phyloP scores from a whole-genome alignment of 805 yeast species.

The Cyberlindnera euphorbiae region DNA sequence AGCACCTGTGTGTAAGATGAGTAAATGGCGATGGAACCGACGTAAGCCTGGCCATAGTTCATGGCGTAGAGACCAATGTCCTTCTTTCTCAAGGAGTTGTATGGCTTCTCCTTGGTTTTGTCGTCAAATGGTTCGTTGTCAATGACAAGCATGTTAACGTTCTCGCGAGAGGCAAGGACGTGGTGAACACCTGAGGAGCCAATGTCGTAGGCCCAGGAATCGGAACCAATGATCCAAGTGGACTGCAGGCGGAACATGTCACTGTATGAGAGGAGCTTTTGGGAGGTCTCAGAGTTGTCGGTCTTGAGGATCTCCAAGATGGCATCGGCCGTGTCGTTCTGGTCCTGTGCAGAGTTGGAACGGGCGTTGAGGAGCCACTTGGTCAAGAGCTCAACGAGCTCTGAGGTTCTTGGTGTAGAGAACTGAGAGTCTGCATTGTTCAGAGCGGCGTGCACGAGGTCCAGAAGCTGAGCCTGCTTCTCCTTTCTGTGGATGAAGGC shows the following conservation, averaged over 20 bases:
- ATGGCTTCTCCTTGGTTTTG: conserved; percentile 27
- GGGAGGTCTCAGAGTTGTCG: conserved; percentile 38
- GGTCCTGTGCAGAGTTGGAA: conserved; percentile 21
- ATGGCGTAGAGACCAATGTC: conserved; percentile 92
- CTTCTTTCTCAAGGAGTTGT: conserved; percentile 60
- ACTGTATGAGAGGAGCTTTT: conserved; percentile 41
- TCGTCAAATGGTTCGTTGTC: conserved; percentile 72
- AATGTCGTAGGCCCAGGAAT: conserved; percentile 90
- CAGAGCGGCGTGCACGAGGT: conserved; percentile 28
- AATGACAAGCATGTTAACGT: conserved; percentile 78
- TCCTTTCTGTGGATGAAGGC: conserved; percentile 55
- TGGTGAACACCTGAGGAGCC: conserved; percentile 91
- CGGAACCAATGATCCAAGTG: conserved; percentile 89
- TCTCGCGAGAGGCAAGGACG: conserved; percentile 67
- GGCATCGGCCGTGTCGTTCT: conserved; percentile 15
- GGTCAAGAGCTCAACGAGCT: conserved; percentile 53
- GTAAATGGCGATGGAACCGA: conserved; percentile 91
- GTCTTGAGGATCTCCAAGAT: conserved; percentile 35
- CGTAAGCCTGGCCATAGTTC: conserved; percentile 86
- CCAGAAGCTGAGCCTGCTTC: conserved; percentile 32
- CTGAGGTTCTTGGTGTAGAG: conserved; percentile 38
- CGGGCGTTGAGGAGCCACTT: conserved; percentile 62
- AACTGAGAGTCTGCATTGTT: conserved; percentile 30
- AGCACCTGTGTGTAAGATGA: conserved; percentile 90
- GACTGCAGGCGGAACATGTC: conserved; percentile 45